Evolutionary conservation across 371 early-diverging fungal genomes (phyloP).

Genomic region (Rhizopus stolonifer): DNA sequence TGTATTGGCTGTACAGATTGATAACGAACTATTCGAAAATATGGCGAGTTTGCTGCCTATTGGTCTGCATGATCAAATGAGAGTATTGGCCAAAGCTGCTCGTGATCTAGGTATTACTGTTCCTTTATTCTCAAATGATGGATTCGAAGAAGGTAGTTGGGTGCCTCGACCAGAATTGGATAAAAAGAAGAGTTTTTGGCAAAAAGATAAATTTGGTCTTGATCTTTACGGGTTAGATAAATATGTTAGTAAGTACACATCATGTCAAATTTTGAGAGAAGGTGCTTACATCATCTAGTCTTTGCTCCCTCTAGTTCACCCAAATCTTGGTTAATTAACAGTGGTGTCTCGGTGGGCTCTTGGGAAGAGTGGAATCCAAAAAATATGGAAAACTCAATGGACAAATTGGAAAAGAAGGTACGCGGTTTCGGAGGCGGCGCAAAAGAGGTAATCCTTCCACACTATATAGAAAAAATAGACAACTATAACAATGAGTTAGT

Average conservation of each 20-base stretch:
- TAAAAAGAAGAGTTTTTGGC: constrained; percentile 23
- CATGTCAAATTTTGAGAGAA: too few species aligned
- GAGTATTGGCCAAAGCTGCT: constrained; percentile 72
- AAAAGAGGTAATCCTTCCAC: constrained; percentile 36
- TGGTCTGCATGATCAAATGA: constrained; percentile 83
- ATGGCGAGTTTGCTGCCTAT: constrained; percentile 62
- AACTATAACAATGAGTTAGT: constrained; percentile 27
- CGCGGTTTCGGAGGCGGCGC: constrained; percentile 75
- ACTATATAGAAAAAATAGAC: not conserved
- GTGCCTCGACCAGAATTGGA: constrained; percentile 52
- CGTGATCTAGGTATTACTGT: constrained; percentile 78
- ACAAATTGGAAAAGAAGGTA: constrained; percentile 67
- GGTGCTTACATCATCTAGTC: constrained; percentile 33
- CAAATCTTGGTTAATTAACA: constrained; percentile 52
- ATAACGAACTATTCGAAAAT: constrained; percentile 78
- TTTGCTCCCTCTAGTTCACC: constrained; percentile 65
- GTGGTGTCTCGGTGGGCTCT: constrained; percentile 42
- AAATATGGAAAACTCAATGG: constrained; percentile 58
- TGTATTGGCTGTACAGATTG: constrained; percentile 76
- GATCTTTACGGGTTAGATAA: constrained; percentile 84
- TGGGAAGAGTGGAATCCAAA: constrained; percentile 70
- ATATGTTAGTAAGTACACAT: constrained; percentile 60
- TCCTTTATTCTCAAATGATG: constrained; percentile 84
- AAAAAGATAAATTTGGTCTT: constrained; percentile 61
- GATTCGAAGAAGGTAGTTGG: constrained; percentile 69